phyloP scores from a whole-genome alignment of 345 rosid species.

The Salix brachista region DNA sequence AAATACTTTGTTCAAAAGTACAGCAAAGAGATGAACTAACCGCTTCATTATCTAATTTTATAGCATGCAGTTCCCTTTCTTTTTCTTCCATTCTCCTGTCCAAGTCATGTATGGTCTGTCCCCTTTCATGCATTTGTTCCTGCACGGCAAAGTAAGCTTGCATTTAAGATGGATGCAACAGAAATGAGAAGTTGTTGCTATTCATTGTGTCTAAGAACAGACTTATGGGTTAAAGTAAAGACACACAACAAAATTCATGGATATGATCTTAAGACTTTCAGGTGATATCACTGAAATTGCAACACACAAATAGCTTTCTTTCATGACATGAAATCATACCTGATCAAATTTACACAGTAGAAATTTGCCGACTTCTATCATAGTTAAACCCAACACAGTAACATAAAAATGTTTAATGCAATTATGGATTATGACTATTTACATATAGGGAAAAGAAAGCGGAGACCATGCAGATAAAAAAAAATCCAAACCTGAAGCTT shows the following conservation, averaged over 20 bases:
- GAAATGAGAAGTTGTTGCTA: background rate
- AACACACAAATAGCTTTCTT: background rate
- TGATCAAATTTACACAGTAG: background rate
- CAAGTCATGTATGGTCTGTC: conserved; percentile 52
- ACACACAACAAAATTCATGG: background rate
- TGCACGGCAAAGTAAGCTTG: conserved; percentile 23
- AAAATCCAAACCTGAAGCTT: conserved; percentile 57
- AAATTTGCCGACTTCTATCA: background rate
- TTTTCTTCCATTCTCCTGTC: conserved; percentile 83
- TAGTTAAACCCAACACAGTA: background rate
- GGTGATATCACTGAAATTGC: background rate
- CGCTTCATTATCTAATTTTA: conserved; percentile 82
- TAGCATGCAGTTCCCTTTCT: conserved; percentile 80
- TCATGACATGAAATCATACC: background rate
- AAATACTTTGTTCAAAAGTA: background rate
- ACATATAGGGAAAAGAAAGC: background rate
- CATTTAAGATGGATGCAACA: background rate
- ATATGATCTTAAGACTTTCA: background rate
- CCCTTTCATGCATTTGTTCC: conserved; percentile 79
- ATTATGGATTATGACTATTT: background rate
- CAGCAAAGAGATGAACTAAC: conserved; percentile 37
- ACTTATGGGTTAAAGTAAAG: background rate
- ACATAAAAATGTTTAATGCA: background rate
- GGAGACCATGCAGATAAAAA: background rate
- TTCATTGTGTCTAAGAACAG: background rate